Base-by-base conservation (phyloP, 129 eudicot genomes). In the Escallonia herrerae region DNA sequence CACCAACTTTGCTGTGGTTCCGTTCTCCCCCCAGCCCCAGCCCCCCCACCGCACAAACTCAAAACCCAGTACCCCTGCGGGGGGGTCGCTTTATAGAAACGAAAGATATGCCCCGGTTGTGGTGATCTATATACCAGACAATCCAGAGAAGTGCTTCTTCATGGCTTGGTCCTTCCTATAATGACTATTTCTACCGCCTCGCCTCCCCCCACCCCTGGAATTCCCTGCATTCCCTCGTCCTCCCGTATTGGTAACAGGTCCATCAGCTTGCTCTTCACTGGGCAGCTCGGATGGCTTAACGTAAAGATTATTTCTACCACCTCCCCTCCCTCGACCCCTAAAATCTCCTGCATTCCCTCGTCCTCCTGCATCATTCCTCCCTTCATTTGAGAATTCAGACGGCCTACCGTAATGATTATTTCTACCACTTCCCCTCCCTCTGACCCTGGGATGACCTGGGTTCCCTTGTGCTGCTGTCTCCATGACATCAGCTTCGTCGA, bases 151-250 rank as follows among this genome's bases (percentile, higher is more conserved):
- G 67, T 87, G 96, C 62, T 87, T 91, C 55, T 77, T 85, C 90
- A 85, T 71, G 4, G 97, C 95, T 67, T 81, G 86, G 52, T 87
- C 97, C 51, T 77, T 87, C 65, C 96, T 73, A 46, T 70, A 74
- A 56, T 74, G 57, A 42, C 77, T 83, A 39, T 84, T 74, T 65
- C 89, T 72, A 43, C 87, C 86, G 8, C 89, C 84, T 1, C 81
- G 69, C 46, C 77, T 43, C 37, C 79, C 5, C 33, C 33, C 33
- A 22, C 33, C 33, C 33, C 33, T 62, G 22, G 67, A 64, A 55
- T 65, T 60, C 37, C 73, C 79, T n/a, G 68, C 47, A 5, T 58
- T 65, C 9, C 61, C 78, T 15, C 70, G 63, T 13, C 69, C 82
- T 3, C 68, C 79, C 44, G 40, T 52, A 33, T 56, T 84, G n/a